Evolutionary conservation across 176 grass and related monocot genomes (phyloP).

Genomic region (Oryza officinalis): DNA sequence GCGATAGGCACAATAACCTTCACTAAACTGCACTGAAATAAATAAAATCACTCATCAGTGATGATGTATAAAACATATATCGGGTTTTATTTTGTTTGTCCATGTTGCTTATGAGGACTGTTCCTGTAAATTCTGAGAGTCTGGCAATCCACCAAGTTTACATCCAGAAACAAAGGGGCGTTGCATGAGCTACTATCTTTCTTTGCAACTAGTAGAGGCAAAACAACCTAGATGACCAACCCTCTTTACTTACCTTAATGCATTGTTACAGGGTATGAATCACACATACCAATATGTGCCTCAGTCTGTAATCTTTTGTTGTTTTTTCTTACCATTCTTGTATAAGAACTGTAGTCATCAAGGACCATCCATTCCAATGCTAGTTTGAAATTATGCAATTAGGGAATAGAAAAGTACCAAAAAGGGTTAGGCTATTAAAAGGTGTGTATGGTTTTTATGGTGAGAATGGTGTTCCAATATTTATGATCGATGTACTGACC

Average conservation of each 20-base stretch:
- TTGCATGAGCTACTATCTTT: background rate
- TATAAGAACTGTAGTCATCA: slow-evolving; percentile 7
- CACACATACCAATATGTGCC: background rate
- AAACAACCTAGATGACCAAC: background rate
- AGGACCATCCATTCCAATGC: background rate
- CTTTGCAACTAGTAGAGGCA: background rate
- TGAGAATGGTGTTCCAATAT: background rate
- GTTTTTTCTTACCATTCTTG: slow-evolving; percentile 13
- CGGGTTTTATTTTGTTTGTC: background rate
- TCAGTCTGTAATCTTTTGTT: background rate
- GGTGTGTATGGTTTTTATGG: background rate
- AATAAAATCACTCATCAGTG: background rate
- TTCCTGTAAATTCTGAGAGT: background rate
- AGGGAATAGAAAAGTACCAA: background rate
- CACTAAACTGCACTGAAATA: background rate
- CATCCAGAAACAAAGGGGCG: background rate
- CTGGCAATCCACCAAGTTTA: background rate
- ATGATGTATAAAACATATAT: background rate
- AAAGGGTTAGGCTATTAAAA: background rate
- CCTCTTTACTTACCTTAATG: slow-evolving; percentile 20
- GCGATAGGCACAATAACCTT: background rate
- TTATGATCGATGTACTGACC: background rate
- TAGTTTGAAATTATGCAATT: background rate
- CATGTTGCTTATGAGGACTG: background rate
- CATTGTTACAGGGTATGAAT: background rate